Evolutionary conservation across 805 yeast species (phyloP), one percentile per base, ranked within the genome.

Genomic region (Candida piceae): DNA sequence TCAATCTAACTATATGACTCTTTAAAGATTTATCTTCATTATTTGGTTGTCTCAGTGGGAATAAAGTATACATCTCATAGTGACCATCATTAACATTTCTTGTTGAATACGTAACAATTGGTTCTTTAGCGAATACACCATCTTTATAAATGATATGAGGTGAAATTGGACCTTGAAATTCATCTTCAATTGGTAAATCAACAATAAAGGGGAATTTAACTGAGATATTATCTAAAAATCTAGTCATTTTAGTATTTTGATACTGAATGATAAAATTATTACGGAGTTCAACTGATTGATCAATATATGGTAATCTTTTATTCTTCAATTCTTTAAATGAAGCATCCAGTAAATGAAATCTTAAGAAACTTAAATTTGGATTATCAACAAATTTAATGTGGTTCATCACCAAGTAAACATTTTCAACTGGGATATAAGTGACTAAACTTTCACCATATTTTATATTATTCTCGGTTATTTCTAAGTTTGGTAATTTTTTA

Each of bases 301-400:
- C 31, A 4, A 29, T 9, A n/a, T 29, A 29, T 8, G 21, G 5
- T 9, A 29, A 16, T 29, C 31, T 29, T 18, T 29, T 29, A 16
- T 29, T 29, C 16, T 29, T 29, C 9, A 29, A 11, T 29, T 29
- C 31, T 29, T 29, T 11, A 16, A 29, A 29, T 10, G 31, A 29
- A 16, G 12, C 16, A 7, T 17, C 23, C 10, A 29, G 17, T 17
- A 18, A 16, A 29, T 29, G 31, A 7, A 29, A n/a, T 7, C 17
- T 29, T 8, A 15, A 29, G 10, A 29, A 29, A 5, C 13, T 15
- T 11, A 29, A 29, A 4, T 17, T 18, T 29, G 31, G 31, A 10
- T 18, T 29, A 10, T 18, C 17, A 5, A 11, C 10, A 8, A 29
- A 13, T 5, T 17, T 29, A 10, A 29, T 29, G 7, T 29, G 31